Base-by-base conservation (phyloP, 345 rosid genomes). In the Bruguiera sexangula region DNA sequence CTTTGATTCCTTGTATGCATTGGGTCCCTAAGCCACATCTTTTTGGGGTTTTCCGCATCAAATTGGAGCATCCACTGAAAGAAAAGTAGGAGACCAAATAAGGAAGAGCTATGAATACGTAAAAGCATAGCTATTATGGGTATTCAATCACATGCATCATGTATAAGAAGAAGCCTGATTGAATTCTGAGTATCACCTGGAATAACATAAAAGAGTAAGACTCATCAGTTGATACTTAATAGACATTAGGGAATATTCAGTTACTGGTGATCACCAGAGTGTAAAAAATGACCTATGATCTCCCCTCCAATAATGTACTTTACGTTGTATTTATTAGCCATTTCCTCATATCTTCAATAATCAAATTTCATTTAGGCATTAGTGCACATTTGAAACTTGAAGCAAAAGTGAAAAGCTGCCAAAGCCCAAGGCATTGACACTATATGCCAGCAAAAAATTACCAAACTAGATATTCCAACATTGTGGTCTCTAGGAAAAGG, bases 61-160 rank as follows among this genome's bases (percentile, higher is more conserved):
- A 24, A 24, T 92, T 92, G 98, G 70, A 95, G 91, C 98, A 95
- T 85, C 99, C 99, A 95, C 99, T 95, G 76, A 60, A 76, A 54
- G 50, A 62, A 20, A n/a, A 59, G 53, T 15, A 22, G 52, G 51
- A 66, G 26, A 53, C 4, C 57, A 53, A 6, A n/a, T 6, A 53
- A 3, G 57, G n/a, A n/a, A n/a, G 57, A 53, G 26, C 57, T 6
- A 53, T 53, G 3, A 53, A 0, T 53, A 6, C 24, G 5, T 18
- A 18, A 22, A 53, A 7, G 22, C 22, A n/a, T 53, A n/a, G n/a
- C 57, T 53, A 3, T n/a, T 5, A 0, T 22, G 22, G 10, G 22
- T 53, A 53, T 53, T 7, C 57, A 19, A 6, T 53, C 26, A 53
- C 8, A 34, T 34, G 37, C 37, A 1, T 34, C 57, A 53, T 1